Evolutionary conservation across 257 asterid genomes (phyloP).

Genomic region (Dorcoceras hygrometricum): DNA sequence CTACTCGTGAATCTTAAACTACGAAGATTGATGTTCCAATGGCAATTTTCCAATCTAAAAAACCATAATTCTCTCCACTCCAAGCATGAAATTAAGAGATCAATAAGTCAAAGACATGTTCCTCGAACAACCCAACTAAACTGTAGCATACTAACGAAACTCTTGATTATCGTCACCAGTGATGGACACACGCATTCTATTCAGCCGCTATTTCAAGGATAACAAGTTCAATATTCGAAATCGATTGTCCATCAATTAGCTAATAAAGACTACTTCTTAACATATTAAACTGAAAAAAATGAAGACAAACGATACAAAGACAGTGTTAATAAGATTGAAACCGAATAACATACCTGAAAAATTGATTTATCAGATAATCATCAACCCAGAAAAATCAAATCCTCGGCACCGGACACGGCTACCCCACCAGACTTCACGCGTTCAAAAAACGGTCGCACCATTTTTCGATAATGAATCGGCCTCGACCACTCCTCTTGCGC

Average conservation of each 20-base stretch:
- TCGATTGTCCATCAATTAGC: neutral
- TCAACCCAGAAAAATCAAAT: conserved; percentile 44
- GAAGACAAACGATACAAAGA: neutral
- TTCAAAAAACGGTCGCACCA: conserved; percentile 53
- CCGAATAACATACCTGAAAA: conserved; percentile 7
- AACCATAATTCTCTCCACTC: neutral
- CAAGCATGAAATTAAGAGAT: neutral
- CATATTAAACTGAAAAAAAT: neutral
- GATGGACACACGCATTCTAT: too few species aligned
- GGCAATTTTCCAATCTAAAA: neutral
- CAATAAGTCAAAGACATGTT: too few species aligned
- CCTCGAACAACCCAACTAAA: too few species aligned
- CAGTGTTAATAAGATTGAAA: conserved; percentile 2
- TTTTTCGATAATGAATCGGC: conserved; percentile 51
- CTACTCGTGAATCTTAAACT: neutral
- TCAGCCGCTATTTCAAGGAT: neutral
- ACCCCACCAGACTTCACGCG: conserved; percentile 62
- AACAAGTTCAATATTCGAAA: neutral
- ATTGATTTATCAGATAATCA: neutral
- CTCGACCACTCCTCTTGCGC: conserved; percentile 49
- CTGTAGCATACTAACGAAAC: too few species aligned
- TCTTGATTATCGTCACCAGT: neutral
- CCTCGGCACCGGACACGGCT: conserved; percentile 47
- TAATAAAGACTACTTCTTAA: neutral
- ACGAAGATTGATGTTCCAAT: neutral